phyloP scores from a whole-genome alignment of 2,329 filamentous ascomycete genomes.

The Aspergillus latus region DNA sequence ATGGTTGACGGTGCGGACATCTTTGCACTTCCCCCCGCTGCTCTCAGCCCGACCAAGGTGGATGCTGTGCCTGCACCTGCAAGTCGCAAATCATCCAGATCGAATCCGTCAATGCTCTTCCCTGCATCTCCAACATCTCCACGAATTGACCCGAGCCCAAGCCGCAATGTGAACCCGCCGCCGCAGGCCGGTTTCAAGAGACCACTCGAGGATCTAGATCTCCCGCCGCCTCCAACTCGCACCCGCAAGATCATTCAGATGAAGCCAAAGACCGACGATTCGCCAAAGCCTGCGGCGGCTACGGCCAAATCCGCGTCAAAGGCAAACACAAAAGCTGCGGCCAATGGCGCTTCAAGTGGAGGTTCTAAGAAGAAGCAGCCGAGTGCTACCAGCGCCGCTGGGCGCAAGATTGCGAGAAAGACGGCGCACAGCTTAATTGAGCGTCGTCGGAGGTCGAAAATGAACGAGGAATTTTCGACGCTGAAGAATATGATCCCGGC shows the following conservation, averaged over 20 bases:
- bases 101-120: conserved; percentile 30
- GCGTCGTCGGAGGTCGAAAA: conserved; percentile 83
- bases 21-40: conserved; percentile 40
- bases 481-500: conserved; percentile 95
- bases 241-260: conserved; percentile 98
- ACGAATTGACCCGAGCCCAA: conserved; percentile 24
- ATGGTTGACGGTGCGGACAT: conserved; percentile 31
- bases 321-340: conserved; percentile 23
- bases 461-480: conserved; percentile 97
- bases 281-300: conserved; percentile 42
- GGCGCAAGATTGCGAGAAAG: conserved; percentile 92
- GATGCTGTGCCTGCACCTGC: conserved; percentile 6
- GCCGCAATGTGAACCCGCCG: conserved; percentile 22
- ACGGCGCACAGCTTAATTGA: conserved; percentile 96
- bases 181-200: conserved; percentile 40
- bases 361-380: conserved; percentile 73
- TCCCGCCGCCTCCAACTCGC: conserved; percentile 88
- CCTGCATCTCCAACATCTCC: conserved; percentile 39
- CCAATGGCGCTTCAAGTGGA: conserved; percentile 27
- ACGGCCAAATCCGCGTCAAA: conserved; percentile 24
- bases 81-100: conserved; percentile 31
- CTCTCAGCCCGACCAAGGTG: conserved; percentile 29
- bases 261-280: conserved; percentile 66
- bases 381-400: conserved; percentile 74
- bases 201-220: conserved; percentile 59